Base-by-base conservation (phyloP, 768 basidiomycete species). In the Tylopilus felleus region DNA sequence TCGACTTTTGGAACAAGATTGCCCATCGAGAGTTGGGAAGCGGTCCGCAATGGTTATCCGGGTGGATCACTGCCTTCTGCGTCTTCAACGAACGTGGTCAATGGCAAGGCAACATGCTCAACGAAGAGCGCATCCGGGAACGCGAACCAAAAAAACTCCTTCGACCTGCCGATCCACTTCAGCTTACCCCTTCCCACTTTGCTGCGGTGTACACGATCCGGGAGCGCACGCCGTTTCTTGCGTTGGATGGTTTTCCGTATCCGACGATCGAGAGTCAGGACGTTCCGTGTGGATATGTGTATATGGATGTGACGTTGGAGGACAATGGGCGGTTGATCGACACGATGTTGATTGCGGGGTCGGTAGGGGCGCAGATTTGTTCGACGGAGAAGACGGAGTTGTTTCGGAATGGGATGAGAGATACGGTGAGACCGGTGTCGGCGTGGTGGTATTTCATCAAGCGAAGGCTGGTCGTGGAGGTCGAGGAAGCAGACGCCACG, bases 51-150 rank as follows among this genome's bases (percentile, higher is more conserved):
- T 71, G 56, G 56, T 50, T 77, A n/a, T 69, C 70, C 3, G 77
- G 74, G 0, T 75, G 74, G 75, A 71, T 75, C 47, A 70, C 66
- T 21, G 70, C 71, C 17, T 76, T 76, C 47, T 71, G 71, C 41
- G 67, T 66, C 39, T 70, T 60, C 65, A 58, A 66, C 47, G 60
- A 61, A n/a, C 61, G 58, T 2, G 71, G 74, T 13, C 42, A 60
- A 40, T 73, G 73, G 68, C 60, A 65, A 28, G 73, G 70, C 23
- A 59, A 67, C 53, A 47, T 43, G 22, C 61, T 71, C 49, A 71
- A 63, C 35, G 61, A 67, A 35, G 65, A 69, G 1, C 69, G 69
- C 4, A 53, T 62, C 8, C 58, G 60, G 45, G 60, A 63, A 29
- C 65, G 65, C 52, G 61, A 67, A 33, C 69, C 69, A 22, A 70